Conservation (phyloP, 257 asterid genomes). For the Capsicum chinense region DNA sequence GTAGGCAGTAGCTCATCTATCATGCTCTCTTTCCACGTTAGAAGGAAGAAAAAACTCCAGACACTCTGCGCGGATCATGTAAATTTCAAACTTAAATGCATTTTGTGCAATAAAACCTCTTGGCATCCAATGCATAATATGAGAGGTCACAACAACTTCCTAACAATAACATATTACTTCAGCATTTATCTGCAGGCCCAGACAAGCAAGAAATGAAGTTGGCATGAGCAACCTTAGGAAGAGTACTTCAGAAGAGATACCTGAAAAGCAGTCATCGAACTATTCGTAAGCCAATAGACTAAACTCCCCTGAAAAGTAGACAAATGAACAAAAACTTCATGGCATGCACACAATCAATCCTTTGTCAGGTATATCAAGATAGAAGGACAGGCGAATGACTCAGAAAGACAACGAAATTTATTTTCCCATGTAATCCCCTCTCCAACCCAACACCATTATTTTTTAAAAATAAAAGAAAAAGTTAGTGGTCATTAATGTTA, state of each 20-base stretch:
- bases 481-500: neutral
- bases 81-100: neutral
- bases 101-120: slow-evolving; percentile 16
- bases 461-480: neutral
- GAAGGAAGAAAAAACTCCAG: neutral
- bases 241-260: slow-evolving; percentile 39
- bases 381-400: slow-evolving; percentile 14
- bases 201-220: slow-evolving; percentile 21
- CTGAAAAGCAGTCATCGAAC: slow-evolving; percentile 69
- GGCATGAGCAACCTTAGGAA: neutral
- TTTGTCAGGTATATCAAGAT: neutral
- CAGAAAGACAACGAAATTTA: neutral
- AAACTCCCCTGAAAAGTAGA: slow-evolving; percentile 78
- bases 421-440: neutral
- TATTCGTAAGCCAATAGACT: slow-evolving; percentile 83
- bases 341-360: neutral
- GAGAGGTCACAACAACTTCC: neutral
- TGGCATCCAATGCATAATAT: neutral
- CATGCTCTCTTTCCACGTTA: slow-evolving; percentile 19
- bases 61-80: neutral
- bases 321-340: slow-evolving; percentile 19
- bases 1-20: neutral
- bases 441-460: slow-evolving; percentile 1
- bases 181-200: slow-evolving; percentile 6
- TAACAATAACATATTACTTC: neutral